These are phyloP conservation scores for Citropsis articulata DNA, from an alignment of 345 rosid species.

Conservation along the genomic window DNA sequence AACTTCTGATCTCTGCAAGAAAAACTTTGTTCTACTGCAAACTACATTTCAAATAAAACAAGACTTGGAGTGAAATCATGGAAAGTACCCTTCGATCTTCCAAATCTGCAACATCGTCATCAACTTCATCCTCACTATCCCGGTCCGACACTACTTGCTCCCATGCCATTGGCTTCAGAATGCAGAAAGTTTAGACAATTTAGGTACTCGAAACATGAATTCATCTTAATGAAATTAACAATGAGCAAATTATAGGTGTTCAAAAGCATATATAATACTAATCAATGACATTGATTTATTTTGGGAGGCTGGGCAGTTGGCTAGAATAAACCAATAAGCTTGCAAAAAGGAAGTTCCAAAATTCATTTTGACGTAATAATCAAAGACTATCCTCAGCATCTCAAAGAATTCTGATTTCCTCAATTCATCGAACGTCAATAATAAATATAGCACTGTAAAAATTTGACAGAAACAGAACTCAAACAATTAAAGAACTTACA, in stretches of 20 bases:
- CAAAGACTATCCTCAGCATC: neutral
- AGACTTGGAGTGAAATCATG: neutral
- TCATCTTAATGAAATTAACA: neutral
- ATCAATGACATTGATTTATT: neutral
- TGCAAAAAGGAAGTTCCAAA: neutral
- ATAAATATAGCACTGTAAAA: neutral
- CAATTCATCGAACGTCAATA: neutral
- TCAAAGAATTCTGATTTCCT: neutral
- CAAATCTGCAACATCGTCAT: slow-evolving; percentile 98
- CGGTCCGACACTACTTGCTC: slow-evolving; percentile 93
- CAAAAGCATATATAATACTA: neutral
- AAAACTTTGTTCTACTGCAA: neutral
- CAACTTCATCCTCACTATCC: slow-evolving; percentile 99
- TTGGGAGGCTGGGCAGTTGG: neutral
- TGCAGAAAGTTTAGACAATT: slow-evolving; percentile 4
- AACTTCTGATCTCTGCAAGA: neutral
- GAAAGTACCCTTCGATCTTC: slow-evolving; percentile 92
- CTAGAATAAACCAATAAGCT: neutral
- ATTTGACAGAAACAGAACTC: neutral
- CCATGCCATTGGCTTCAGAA: slow-evolving; percentile 78
- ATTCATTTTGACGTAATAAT: neutral
- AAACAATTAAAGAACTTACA: too few species aligned
- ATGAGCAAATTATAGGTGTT: neutral
- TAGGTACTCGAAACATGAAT: slow-evolving; percentile 9
- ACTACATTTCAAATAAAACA: neutral